Evolutionary conservation across 2,329 filamentous ascomycete genomes (phyloP).

Genomic region (Botryosphaeria dothidea): DNA sequence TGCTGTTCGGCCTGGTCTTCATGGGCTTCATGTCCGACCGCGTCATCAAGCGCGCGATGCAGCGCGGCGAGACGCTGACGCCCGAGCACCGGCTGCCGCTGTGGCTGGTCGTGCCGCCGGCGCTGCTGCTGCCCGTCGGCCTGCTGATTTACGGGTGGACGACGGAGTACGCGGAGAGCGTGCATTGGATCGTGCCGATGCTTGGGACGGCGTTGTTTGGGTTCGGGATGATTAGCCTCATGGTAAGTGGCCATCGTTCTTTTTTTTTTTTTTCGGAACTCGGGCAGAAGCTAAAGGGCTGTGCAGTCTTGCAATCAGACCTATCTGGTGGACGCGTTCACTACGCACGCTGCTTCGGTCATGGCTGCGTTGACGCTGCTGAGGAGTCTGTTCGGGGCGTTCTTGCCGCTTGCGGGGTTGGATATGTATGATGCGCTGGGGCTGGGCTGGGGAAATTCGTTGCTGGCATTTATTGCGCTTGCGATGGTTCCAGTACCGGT

Average conservation of each 20-base stretch:
- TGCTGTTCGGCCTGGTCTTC: slow-evolving; percentile 38
- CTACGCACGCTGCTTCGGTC: slow-evolving; percentile 56
- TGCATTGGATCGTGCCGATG: slow-evolving; percentile 61
- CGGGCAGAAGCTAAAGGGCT: not conserved
- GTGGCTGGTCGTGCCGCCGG: slow-evolving; percentile 39
- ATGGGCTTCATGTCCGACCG: slow-evolving; percentile 39
- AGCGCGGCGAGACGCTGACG: slow-evolving; percentile 29
- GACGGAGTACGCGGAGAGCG: slow-evolving; percentile 45
- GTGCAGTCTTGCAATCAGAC: slow-evolving; percentile 45
- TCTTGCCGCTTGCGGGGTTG: slow-evolving; percentile 59
- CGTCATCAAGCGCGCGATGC: slow-evolving; percentile 36
- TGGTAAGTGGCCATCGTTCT: slow-evolving; percentile 22
- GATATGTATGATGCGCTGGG: slow-evolving; percentile 62
- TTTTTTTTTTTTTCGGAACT: not conserved
- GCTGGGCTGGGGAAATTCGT: slow-evolving; percentile 61
- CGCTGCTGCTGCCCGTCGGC: slow-evolving; percentile 41
- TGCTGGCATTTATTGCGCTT: slow-evolving; percentile 55
- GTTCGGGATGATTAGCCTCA: slow-evolving; percentile 37
- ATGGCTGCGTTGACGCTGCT: slow-evolving; percentile 65
- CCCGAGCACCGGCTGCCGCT: slow-evolving; percentile 47
- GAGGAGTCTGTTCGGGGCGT: slow-evolving; percentile 55
- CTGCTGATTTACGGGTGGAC: slow-evolving; percentile 61
- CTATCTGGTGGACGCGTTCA: slow-evolving; percentile 66
- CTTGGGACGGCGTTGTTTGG: slow-evolving; percentile 55
- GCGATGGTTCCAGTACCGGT: slow-evolving; percentile 48